Percentiles rank a stretch among this genome's conserved stretches.
phyloP scores from a whole-genome alignment of 106 monocot species.

The Apostasia shenzhenica region DNA sequence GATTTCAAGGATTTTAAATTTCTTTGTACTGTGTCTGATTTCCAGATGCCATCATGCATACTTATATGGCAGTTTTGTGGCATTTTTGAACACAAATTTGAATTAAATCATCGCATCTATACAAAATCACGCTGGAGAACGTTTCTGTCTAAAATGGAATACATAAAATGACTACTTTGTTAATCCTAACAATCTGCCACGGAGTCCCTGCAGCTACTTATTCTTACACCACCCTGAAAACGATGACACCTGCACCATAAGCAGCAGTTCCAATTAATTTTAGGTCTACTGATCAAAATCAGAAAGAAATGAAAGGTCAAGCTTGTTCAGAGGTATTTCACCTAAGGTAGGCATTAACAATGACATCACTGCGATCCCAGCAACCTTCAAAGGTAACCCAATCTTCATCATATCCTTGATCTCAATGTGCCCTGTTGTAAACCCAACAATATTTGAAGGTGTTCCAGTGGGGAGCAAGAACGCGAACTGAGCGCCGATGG shows the following conservation, averaged over 20 bases:
- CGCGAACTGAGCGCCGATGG: constrained; percentile 79
- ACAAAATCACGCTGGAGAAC: no score
- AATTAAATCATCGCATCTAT: no score
- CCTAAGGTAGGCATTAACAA: constrained; percentile 44
- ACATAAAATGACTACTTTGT: no score
- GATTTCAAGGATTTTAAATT: no score
- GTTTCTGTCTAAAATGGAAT: no score
- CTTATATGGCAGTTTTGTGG: no score
- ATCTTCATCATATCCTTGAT: constrained; percentile 74
- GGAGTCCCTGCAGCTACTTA: no score
- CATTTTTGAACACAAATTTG: no score
- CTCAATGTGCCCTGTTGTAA: constrained; percentile 61
- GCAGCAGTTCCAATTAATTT: not conserved
- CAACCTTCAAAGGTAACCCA: constrained; percentile 68
- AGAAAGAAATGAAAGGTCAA: not conserved
- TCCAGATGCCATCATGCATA: no score
- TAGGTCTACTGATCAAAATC: not conserved
- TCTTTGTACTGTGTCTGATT: no score
- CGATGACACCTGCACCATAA: not conserved
- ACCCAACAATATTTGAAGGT: constrained; percentile 78
- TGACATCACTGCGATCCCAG: constrained; percentile 38
- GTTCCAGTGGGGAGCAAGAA: constrained; percentile 83
- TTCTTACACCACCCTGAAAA: not conserved
- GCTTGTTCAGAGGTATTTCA: not conserved
- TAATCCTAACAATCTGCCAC: no score